Evolutionary conservation across 164 flowering plant genomes (phyloP), one percentile per base, ranked within the genome.

Genomic region (Nymphaea thermarum): DNA sequence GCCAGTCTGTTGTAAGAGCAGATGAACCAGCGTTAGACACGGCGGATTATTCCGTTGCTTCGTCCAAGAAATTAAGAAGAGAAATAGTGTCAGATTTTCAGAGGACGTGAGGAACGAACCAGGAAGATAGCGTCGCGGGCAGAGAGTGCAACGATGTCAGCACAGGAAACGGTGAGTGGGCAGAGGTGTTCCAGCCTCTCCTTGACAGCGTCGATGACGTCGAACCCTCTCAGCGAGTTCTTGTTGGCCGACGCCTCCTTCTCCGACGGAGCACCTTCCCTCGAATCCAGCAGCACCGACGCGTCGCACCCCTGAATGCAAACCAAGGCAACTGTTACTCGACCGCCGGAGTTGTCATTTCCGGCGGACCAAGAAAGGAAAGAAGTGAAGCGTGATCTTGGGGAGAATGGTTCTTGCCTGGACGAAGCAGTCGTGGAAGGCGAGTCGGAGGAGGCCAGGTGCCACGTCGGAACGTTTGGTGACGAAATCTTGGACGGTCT

Each of bases 161-260:
- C 77, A 68, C 88, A 84, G 62, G 90, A 86, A 66, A 86, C 91
- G 6, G 78, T 66, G 67, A 79, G 84, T 15, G 91, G 91, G 66
- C 91, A 86, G 2, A 25, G 76, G 60, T 71, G 69, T 72, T 85
- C 88, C 8, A 86, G 55, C 69, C 72, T 68, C 2, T 82, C 70
- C 65, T 86, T 86, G 72, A 86, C 76, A 10, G 42, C 63, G 51
- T 82, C 83, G 6, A 86, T 82, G 1, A 75, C 0, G 42, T 83
- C 83, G 66, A 78, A 85, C 5, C 87, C 87, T 71, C 72, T 81
- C 61, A 84, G 62, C 6, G 80, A 63, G 63, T 25, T 25, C 41
- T 70, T 44, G 76, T 81, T 86, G 0, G 87, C 86, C 12, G 71
- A 69, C 42, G 80, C 68, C 2, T 84, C 82, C 73, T 84, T 86